These are phyloP conservation scores for Jaminaea rosea DNA, from an alignment of 1,284 basidiomycete genomes.

Conservation along the genomic window DNA sequence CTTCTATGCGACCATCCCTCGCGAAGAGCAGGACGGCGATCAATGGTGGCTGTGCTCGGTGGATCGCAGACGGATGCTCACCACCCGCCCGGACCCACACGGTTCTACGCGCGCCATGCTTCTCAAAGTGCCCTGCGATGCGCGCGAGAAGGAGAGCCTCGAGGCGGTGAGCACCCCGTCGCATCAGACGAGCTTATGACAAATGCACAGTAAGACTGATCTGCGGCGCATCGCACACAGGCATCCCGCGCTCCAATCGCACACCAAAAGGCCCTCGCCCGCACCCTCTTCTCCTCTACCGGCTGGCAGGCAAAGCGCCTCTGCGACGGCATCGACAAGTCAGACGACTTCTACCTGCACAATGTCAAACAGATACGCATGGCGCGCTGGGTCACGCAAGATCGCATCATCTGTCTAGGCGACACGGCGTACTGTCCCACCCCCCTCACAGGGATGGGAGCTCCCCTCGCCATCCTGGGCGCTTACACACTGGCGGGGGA, in stretches of 20 bases:
- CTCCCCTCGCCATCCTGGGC: conserved; percentile 18
- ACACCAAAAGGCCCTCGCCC: too few relatives aligned
- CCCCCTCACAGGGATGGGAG: conserved; percentile 26
- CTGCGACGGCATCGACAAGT: conserved; percentile 8
- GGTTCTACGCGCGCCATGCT: conserved; percentile 10
- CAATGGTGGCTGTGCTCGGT: conserved; percentile 13
- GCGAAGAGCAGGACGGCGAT: conserved; percentile 9
- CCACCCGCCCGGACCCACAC: conserved; percentile 18
- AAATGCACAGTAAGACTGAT: too few relatives aligned
- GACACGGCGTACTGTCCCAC: conserved; percentile 27
- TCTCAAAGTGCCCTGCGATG: conserved; percentile 9
- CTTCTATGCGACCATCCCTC: conserved; percentile 14
- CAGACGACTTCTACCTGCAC: conserved; percentile 23
- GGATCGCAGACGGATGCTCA: conserved; percentile 3
- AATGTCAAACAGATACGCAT: conserved; percentile 19
- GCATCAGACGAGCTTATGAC: too few relatives aligned
- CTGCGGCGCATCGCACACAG: too few relatives aligned
- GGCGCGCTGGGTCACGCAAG: conserved; percentile 14
- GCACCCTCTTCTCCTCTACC: too few relatives aligned
- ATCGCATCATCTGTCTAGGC: conserved; percentile 22
- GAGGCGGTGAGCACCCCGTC: too few relatives aligned
- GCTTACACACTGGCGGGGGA: conserved; percentile 23
- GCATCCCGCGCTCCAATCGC: too few relatives aligned
- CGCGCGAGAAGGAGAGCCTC: conserved; percentile 2
- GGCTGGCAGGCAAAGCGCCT: conserved; percentile 15